Evolutionary conservation across 108 stramenopile genomes (phyloP).

Genomic region (Nannochloropsis gaditana): DNA sequence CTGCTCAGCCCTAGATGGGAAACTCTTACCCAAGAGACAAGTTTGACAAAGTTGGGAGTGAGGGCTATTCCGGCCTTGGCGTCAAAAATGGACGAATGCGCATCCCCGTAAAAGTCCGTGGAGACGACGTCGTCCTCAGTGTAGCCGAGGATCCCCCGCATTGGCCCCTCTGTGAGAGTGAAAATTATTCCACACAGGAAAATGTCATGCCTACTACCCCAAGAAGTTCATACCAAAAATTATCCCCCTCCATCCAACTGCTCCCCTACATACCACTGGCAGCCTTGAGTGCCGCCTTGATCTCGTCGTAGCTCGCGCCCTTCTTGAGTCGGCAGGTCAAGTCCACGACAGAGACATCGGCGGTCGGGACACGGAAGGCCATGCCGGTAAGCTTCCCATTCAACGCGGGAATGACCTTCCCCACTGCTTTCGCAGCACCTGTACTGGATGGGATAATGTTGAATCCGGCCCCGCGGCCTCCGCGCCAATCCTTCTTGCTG

Average conservation of each 20-base stretch:
- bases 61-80: constrained; percentile 95
- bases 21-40: constrained; percentile 60
- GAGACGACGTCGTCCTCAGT: constrained; percentile 89
- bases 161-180: constrained; percentile 66
- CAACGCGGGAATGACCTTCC: constrained; percentile 81
- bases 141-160: constrained; percentile 90
- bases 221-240: not conserved
- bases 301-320: constrained; percentile 85
- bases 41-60: constrained; percentile 95
- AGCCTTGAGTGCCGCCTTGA: constrained; percentile 89
- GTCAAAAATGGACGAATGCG: constrained; percentile 90
- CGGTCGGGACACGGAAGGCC: constrained; percentile 98
- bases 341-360: constrained; percentile 96
- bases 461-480: constrained; percentile 92
- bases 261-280: constrained; percentile 49
- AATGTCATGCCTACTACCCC: not conserved
- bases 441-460: constrained; percentile 97
- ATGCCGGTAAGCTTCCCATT: constrained; percentile 99
- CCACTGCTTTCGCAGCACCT: constrained; percentile 91
- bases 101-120: constrained; percentile 86
- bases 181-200: not conserved
- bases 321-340: constrained; percentile 85
- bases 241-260: not conserved
- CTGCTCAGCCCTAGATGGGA: not conserved
- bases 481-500: constrained; percentile 97